A percentile compares a stretch with the other conserved stretches of the same genome.
Conservation (phyloP, 2,329 filamentous ascomycete species). For the Aspergillus melleus region DNA sequence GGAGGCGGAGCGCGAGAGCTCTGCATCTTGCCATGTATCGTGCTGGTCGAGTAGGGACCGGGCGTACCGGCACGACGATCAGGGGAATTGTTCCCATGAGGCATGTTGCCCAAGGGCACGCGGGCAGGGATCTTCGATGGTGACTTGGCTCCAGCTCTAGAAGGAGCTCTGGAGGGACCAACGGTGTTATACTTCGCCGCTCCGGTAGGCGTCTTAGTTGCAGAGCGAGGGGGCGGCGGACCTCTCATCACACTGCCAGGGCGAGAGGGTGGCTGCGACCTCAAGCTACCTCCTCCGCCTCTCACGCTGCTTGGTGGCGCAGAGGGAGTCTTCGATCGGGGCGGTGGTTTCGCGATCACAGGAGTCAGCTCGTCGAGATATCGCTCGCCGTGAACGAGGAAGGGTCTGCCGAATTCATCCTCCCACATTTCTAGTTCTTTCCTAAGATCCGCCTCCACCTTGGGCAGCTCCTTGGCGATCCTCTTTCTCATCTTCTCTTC, state of each 20-base stretch:
- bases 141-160: conserved; percentile 39
- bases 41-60: conserved; percentile 42
- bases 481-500: conserved; percentile 99
- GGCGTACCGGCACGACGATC: conserved; percentile 60
- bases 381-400: conserved; percentile 86
- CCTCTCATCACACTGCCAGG: conserved; percentile 39
- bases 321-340: conserved; percentile 51
- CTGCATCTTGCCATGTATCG: conserved; percentile 51
- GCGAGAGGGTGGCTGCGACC: conserved; percentile 27
- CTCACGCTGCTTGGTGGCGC: conserved; percentile 30
- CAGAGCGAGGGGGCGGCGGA: conserved; percentile 43
- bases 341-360: conserved; percentile 65
- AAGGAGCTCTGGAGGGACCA: conserved; percentile 24
- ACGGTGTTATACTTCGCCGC: conserved; percentile 42
- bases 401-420: conserved; percentile 88
- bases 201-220: conserved; percentile 49
- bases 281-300: conserved; percentile 24
- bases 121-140: conserved; percentile 52
- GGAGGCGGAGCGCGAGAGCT: conserved; percentile 68
- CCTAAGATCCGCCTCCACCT: conserved; percentile 79
- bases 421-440: conserved; percentile 86
- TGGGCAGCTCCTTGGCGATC: conserved; percentile 93
- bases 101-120: conserved; percentile 48
- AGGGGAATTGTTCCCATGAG: conserved; percentile 69
- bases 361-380: conserved; percentile 80